phyloP scores from a whole-genome alignment of 208 protist species.

The Leishmania arabica region DNA sequence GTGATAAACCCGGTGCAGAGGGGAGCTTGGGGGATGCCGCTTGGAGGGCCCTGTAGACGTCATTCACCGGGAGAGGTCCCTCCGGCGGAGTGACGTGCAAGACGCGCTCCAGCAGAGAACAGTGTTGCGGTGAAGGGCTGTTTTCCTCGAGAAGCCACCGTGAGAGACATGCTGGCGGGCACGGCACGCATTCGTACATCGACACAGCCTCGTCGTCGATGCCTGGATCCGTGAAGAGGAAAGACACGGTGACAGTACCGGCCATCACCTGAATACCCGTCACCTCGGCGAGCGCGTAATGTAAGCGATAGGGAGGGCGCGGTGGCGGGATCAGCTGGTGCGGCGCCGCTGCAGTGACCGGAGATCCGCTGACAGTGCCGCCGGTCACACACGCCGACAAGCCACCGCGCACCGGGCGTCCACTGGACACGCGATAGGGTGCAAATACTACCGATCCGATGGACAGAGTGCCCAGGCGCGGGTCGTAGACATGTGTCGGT shows the following conservation, averaged over 20 bases:
- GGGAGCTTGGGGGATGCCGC: not conserved
- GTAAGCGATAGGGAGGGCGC: conserved; percentile 15
- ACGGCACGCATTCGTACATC: conserved; percentile 64
- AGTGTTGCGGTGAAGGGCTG: conserved; percentile 6
- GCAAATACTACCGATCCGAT: conserved; percentile 37
- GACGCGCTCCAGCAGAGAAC: conserved; percentile 41
- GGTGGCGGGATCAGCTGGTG: not conserved
- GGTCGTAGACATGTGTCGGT: not conserved
- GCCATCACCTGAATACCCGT: conserved; percentile 65
- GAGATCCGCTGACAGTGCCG: not conserved
- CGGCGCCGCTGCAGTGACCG: not conserved
- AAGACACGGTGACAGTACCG: conserved; percentile 65
- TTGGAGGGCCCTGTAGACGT: conserved; percentile 28
- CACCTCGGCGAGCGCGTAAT: conserved; percentile 61
- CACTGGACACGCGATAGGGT: conserved; percentile 13
- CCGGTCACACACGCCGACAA: conserved; percentile 2
- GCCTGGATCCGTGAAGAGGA: conserved; percentile 60
- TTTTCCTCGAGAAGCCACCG: conserved; percentile 13
- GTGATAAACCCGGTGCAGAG: not conserved
- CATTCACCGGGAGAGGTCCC: conserved; percentile 31
- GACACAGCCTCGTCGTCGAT: conserved; percentile 75
- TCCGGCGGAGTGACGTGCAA: conserved; percentile 26
- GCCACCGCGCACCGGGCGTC: not conserved
- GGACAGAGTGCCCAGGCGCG: conserved; percentile 17
- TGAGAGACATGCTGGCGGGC: conserved; percentile 38